phyloP scores from a whole-genome alignment of 768 basidiomycete genomes.

The Suillus discolor region DNA sequence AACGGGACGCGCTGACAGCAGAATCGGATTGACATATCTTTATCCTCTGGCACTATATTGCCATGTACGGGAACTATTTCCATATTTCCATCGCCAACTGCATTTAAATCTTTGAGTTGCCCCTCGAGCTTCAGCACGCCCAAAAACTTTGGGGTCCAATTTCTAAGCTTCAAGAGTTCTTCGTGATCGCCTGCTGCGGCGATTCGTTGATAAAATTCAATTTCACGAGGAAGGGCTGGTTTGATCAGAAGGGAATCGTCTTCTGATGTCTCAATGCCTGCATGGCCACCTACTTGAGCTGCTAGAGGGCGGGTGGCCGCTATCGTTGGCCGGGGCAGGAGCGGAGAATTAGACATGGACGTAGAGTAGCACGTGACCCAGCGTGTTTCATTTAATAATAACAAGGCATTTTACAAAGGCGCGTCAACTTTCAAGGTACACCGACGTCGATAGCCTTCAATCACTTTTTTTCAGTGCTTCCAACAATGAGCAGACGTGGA shows the following conservation, averaged over 20 bases:
- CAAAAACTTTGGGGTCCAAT: constrained; percentile 74
- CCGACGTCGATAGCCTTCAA: not conserved
- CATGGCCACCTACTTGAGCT: constrained; percentile 82
- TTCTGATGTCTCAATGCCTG: constrained; percentile 68
- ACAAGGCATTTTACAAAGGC: not conserved
- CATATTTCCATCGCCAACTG: constrained; percentile 11
- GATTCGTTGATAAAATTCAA: constrained; percentile 69
- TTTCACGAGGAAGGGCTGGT: constrained; percentile 63
- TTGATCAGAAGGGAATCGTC: constrained; percentile 85
- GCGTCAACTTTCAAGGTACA: not conserved
- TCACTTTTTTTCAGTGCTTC: not conserved
- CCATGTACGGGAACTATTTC: constrained; percentile 17
- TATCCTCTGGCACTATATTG: constrained; percentile 31
- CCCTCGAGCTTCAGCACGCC: constrained; percentile 82
- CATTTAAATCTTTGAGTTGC: constrained; percentile 28
- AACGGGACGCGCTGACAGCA: not conserved
- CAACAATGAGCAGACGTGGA: constrained; percentile 29
- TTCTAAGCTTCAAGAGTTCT: constrained; percentile 42
- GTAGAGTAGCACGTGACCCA: not conserved
- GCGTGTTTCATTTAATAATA: constrained; percentile 8
- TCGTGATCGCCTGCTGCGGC: constrained; percentile 36
- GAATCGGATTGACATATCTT: constrained; percentile 44
- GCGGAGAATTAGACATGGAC: not conserved
- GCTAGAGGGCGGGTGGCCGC: constrained; percentile 38
- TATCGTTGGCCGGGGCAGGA: constrained; percentile 17